A percentile compares a stretch with the other conserved stretches of the same genome.
These are phyloP conservation scores for Malus orientalis DNA, from an alignment of 306 rosid genomes.

Conservation along the genomic window DNA sequence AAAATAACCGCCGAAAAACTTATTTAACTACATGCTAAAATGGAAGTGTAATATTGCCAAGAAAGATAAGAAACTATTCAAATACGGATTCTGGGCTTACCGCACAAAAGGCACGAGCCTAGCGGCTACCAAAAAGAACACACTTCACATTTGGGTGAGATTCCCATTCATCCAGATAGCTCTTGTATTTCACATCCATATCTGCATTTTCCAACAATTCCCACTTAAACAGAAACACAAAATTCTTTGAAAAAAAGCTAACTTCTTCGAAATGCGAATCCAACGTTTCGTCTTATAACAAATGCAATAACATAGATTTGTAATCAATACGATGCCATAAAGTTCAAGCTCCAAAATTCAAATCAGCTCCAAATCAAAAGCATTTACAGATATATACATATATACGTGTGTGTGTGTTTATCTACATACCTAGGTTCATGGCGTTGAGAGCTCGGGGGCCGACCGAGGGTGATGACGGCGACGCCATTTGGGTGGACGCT, in stretches of 20 bases:
- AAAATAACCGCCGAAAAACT: too few species aligned
- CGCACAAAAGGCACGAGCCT: too few species aligned
- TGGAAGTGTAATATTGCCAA: too few species aligned
- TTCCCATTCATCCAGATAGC: constrained; percentile 3
- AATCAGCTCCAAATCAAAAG: not conserved
- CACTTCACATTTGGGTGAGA: too few species aligned
- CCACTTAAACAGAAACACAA: not conserved
- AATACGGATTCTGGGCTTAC: too few species aligned
- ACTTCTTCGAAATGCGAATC: not conserved
- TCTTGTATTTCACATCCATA: constrained; percentile 80
- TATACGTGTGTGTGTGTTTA: too few species aligned
- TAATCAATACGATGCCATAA: not conserved
- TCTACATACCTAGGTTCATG: constrained; percentile 61
- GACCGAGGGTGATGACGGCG: constrained; percentile 89
- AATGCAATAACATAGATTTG: not conserved
- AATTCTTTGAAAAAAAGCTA: too few species aligned
- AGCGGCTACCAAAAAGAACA: too few species aligned
- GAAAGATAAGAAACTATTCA: too few species aligned
- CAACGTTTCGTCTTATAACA: not conserved
- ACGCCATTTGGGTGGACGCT: constrained; percentile 31
- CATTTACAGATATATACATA: not conserved
- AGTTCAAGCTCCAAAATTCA: not conserved
- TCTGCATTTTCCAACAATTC: constrained; percentile 37
- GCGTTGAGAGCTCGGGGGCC: constrained; percentile 96
- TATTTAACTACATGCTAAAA: too few species aligned